phyloP scores from a whole-genome alignment of 2,329 filamentous ascomycete species.

The Sodiomyces alkalinus region DNA sequence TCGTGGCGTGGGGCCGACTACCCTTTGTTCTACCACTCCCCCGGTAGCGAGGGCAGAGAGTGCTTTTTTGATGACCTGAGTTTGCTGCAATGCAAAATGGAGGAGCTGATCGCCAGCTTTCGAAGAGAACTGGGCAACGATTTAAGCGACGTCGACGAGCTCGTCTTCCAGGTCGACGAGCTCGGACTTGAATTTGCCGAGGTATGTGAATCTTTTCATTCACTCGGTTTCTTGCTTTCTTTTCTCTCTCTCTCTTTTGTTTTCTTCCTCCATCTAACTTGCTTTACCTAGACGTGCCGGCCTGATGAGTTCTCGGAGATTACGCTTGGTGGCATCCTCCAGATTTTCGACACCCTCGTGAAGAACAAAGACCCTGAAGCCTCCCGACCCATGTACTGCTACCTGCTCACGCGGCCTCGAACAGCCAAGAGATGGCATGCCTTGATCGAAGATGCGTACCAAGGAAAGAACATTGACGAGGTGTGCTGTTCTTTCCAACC shows the following conservation, averaged over 20 bases:
- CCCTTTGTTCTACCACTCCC: conserved; percentile 19
- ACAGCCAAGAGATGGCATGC: conserved; percentile 22
- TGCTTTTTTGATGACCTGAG: conserved; percentile 30
- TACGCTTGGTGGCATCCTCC: conserved; percentile 25
- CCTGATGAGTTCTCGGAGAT: conserved; percentile 18
- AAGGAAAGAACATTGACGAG: conserved; percentile 24
- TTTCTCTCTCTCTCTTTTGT: background rate
- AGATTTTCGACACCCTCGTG: conserved; percentile 25
- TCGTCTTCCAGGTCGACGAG: conserved; percentile 35
- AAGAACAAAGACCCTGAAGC: conserved; percentile 27
- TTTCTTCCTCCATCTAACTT: conserved; percentile 11
- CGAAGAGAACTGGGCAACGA: conserved; percentile 30
- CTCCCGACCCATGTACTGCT: conserved; percentile 23
- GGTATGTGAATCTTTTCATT: no score
- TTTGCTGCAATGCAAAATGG: conserved; percentile 27
- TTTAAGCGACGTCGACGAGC: conserved; percentile 27
- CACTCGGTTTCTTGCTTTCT: conserved; percentile 1
- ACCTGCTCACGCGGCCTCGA: conserved; percentile 24
- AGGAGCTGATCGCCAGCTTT: conserved; percentile 26
- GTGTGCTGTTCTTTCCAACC: conserved; percentile 21
- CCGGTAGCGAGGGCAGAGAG: conserved; percentile 14
- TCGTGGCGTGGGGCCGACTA: conserved; percentile 28
- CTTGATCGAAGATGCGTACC: conserved; percentile 24
- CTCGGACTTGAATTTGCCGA: conserved; percentile 37
- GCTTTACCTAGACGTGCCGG: conserved; percentile 17